Evolutionary conservation across 2,329 filamentous ascomycete genomes (phyloP).

Genomic region (Neonectria coccinea): DNA sequence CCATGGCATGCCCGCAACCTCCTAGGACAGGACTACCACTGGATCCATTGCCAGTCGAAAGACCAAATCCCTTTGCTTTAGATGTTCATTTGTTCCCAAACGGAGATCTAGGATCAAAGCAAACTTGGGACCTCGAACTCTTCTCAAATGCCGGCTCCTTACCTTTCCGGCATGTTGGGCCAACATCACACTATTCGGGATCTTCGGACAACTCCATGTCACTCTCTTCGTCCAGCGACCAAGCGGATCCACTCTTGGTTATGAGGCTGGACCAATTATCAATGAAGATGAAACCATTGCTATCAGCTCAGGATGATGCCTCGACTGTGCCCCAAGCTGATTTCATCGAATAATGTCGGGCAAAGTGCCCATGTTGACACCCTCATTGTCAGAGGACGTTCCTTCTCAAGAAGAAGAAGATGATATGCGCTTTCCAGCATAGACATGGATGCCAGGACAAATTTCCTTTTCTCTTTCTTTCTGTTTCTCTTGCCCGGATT

Average conservation of each 20-base stretch:
- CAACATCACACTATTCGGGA: slow-evolving; percentile 3
- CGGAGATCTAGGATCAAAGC: background rate
- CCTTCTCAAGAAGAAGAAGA: background rate
- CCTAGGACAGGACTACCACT: slow-evolving; percentile 4
- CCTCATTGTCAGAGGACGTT: background rate
- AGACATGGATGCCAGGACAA: background rate
- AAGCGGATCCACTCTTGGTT: background rate
- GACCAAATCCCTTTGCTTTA: background rate
- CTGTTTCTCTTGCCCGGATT: background rate
- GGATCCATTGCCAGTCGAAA: slow-evolving; percentile 24
- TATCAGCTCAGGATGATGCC: background rate
- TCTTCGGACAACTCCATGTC: slow-evolving; percentile 6
- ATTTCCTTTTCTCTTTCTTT: background rate
- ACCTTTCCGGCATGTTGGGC: slow-evolving; percentile 12
- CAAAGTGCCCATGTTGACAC: background rate
- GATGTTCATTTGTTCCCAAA: background rate
- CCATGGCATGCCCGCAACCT: slow-evolving; percentile 12
- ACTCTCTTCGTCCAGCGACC: slow-evolving; percentile 6
- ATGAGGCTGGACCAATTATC: background rate
- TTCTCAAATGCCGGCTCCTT: slow-evolving; percentile 22
- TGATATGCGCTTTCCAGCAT: background rate
- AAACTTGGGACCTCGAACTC: background rate
- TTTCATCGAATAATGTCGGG: background rate
- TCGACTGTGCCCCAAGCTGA: slow-evolving; percentile 7
- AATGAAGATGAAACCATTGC: background rate